Evolutionary conservation across 768 basidiomycete genomes (phyloP), one percentile per base, ranked within the genome.

Genomic region (Sarcomyxa edulis): DNA sequence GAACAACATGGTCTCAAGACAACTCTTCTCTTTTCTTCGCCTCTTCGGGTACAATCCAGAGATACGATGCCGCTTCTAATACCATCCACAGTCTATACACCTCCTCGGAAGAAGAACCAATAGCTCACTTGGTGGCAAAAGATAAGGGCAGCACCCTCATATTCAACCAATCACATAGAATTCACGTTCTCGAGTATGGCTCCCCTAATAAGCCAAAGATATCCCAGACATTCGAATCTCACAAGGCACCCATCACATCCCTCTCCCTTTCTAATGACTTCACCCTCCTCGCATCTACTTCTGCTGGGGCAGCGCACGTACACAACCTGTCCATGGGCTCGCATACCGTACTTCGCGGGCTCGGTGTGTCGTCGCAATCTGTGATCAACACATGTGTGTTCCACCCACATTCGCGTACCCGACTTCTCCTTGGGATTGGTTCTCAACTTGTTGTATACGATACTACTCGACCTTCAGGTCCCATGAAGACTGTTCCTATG

Each of bases 361-460:
- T 82, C 3, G 65, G 73, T 1, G 45, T 53, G 23, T 48, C 53
- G 22, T 49, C 48, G 20, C 61, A 60, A 37, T 43, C 57, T n/a
- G 34, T n/a, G 7, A 61, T 78, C 28, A 63, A 58, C 0, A 64
- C 72, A 10, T 78, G 79, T 40, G 54, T 62, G 19, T 87, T 87
- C 46, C 82, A 85, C 49, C 66, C 71, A 8, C 79, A 85, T 52
- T 59, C 67, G 2, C 74, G 74, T n/a, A 76, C 76, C 6, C 66
- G 70, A 30, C 64, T 88, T 14, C 58, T 88, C 3, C 58, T 88
- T 3, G 70, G 69, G 2, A 50, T 67, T 12, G 75, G 73, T 0
- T 62, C 62, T 30, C 70, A 76, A 29, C 44, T 89, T 3, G 46
- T 75, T 14, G 62, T 85, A 14, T 89, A 78, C 42, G 84, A 87